These are phyloP conservation scores for Trypanosoma conorhini DNA, from an alignment of 208 protist genomes.

Conservation along the genomic window DNA sequence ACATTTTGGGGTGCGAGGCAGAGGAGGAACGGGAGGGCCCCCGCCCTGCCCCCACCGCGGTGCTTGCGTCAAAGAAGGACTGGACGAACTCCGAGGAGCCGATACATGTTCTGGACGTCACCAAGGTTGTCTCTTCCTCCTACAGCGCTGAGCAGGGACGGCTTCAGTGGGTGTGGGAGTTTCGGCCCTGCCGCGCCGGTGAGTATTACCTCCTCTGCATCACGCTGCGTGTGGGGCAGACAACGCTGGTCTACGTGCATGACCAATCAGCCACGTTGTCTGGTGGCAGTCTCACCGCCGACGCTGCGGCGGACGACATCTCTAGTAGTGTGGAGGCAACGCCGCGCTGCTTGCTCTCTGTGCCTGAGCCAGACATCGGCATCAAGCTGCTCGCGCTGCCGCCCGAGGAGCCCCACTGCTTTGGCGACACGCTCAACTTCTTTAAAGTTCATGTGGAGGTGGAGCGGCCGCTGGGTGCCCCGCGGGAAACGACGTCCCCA, in stretches of 20 bases:
- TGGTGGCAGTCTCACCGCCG: neutral
- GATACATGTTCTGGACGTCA: conserved; percentile 58
- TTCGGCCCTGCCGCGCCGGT: conserved; percentile 64
- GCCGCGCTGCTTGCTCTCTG: conserved; percentile 31
- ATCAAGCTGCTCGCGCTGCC: conserved; percentile 44
- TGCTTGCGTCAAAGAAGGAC: conserved; percentile 68
- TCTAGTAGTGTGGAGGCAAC: conserved; percentile 1
- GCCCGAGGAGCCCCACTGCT: conserved; percentile 62
- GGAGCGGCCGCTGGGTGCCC: conserved; percentile 30
- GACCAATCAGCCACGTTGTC: neutral
- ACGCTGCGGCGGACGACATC: neutral
- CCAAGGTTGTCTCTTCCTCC: conserved; percentile 1
- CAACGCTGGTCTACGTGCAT: conserved; percentile 17
- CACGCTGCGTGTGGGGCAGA: conserved; percentile 41
- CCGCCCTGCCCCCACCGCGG: conserved; percentile 28
- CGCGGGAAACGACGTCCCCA: neutral
- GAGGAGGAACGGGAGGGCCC: neutral
- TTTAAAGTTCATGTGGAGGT: conserved; percentile 58
- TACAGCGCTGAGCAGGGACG: conserved; percentile 37
- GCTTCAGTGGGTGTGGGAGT: conserved; percentile 42
- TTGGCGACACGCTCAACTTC: conserved; percentile 59
- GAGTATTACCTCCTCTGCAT: conserved; percentile 58
- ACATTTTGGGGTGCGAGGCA: conserved; percentile 25
- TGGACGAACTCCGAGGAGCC: conserved; percentile 56
- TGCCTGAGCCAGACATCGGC: conserved; percentile 56